Evolutionary conservation across 31 red algal genomes (phyloP), one percentile per base, ranked within the genome.

Genomic region (Asparagopsis taxiformis): DNA sequence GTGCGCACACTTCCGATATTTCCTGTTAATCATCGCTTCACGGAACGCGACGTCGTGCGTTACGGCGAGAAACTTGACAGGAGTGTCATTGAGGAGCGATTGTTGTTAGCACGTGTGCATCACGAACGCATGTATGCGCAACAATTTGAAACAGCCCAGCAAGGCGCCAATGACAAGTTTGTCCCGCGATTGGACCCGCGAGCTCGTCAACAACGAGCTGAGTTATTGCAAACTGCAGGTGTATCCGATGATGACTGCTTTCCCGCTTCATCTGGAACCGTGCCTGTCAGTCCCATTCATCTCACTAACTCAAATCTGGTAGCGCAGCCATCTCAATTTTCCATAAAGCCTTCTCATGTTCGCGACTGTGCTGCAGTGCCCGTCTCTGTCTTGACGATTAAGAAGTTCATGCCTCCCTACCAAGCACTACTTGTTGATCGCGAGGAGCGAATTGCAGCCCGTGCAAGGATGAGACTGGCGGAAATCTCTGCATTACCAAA

Each of bases 61-160:
- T 31, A 60, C 22, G 65, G 50, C n/a, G 54, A 68, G 35, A 39
- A 68, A 3, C 6, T 81, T 19, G 44, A 62, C 29, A 36, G 59
- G 17, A 35, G 1, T 38, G 63, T 70, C 43, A 15, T 70, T 31
- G 51, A 54, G n/a, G 53, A 62, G 1, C 77, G 77, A 23, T 17
- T 81, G 23, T 30, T 65, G 33, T 49, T 81, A n/a, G 77, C 77
- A 20, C 64, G 49, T 6, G 59, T 59, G 26, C 77, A 81, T 35
- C 77, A 70, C 51, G 51, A 81, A 32, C 77, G 77, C 31, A 30
- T 81, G 39, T 37, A 70, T 24, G 48, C 77, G 37, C 77, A 55
- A 33, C n/a, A 28, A 23, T 65, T 78, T 65, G 48, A 32, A 31
- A 6, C 74, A 33, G 32, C 51, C 21, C n/a, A 65, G 31, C 59